Evolutionary conservation across 2,329 filamentous ascomycete species (phyloP).

Genomic region (Aspergillus puulaauensis): DNA sequence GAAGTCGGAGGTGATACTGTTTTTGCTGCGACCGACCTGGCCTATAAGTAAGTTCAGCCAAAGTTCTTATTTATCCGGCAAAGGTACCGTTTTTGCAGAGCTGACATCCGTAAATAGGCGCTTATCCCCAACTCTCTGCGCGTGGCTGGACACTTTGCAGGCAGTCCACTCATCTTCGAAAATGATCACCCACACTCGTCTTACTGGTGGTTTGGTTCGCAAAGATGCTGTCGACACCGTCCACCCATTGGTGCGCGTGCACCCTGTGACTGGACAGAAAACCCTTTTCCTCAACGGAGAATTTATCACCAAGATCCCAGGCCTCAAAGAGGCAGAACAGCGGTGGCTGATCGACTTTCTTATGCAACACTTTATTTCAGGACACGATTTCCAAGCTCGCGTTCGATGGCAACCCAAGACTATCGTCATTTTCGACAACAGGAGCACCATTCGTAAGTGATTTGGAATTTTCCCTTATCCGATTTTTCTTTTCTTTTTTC

Average conservation of each 20-base stretch:
- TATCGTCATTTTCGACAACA: conserved; percentile 53
- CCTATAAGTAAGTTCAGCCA: conserved; percentile 40
- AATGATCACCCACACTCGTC: conserved; percentile 44
- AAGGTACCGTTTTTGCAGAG: conserved; percentile 1
- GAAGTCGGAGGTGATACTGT: conserved; percentile 52
- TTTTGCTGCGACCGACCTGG: conserved; percentile 46
- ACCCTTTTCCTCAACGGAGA: conserved; percentile 51
- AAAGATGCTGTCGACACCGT: conserved; percentile 46
- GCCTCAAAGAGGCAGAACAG: conserved; percentile 49
- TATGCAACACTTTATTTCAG: conserved; percentile 47
- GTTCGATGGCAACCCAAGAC: conserved; percentile 51
- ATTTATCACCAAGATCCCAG: conserved; percentile 49
- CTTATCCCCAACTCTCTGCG: conserved; percentile 54
- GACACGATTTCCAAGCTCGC: conserved; percentile 50
- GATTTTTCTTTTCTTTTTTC: too few relatives aligned
- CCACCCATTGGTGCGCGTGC: conserved; percentile 48
- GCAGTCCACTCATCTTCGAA: conserved; percentile 45
- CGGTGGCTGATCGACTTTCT: conserved; percentile 49
- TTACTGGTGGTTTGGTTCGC: conserved; percentile 45
- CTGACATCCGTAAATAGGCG: conserved; percentile 20
- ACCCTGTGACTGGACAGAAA: conserved; percentile 51
- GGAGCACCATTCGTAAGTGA: conserved; percentile 47
- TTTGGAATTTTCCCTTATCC: background rate
- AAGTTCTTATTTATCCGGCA: background rate
- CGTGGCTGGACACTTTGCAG: conserved; percentile 32